A percentile compares a stretch with the other conserved stretches of the same genome.
Conservation (phyloP, 805 yeast genomes). For the Kuraishia hungarica region DNA sequence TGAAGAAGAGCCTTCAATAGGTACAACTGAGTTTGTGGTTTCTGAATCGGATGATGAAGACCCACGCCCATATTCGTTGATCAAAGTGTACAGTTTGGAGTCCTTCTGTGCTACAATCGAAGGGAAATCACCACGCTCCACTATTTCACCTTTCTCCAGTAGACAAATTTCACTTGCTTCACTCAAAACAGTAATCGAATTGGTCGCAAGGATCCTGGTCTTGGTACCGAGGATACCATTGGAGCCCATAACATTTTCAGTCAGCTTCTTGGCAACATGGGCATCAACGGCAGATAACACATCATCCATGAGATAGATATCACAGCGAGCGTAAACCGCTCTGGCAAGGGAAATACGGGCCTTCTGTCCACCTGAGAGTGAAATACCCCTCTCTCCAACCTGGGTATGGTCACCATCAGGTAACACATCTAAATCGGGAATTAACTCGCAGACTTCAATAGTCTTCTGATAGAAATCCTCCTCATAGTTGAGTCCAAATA, state of each 20-base stretch:
- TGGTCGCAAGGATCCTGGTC: slow-evolving; percentile 51
- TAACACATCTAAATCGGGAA: slow-evolving; percentile 66
- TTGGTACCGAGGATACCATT: slow-evolving; percentile 41
- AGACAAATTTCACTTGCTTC: slow-evolving; percentile 56
- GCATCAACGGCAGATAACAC: slow-evolving; percentile 96
- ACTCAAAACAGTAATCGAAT: slow-evolving; percentile 43
- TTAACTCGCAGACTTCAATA: slow-evolving; percentile 80
- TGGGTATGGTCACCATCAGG: slow-evolving; percentile 88
- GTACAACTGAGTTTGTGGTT: background rate
- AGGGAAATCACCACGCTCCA: slow-evolving; percentile 47
- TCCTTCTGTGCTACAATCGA: slow-evolving; percentile 20
- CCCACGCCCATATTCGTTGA: slow-evolving; percentile 27
- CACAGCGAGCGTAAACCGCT: slow-evolving; percentile 93
- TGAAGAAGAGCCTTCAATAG: background rate
- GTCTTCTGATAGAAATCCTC: slow-evolving; percentile 74
- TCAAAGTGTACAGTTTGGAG: slow-evolving; percentile 21
- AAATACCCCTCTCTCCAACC: slow-evolving; percentile 96
- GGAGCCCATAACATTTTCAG: slow-evolving; percentile 42
- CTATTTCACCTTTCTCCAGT: slow-evolving; percentile 42
- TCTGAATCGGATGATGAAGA: background rate
- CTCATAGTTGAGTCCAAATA: slow-evolving; percentile 84
- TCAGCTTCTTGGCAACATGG: slow-evolving; percentile 85
- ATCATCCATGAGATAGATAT: slow-evolving; percentile 84
- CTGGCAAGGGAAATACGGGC: slow-evolving; percentile 92
- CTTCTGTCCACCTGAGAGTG: slow-evolving; percentile 95